Base-by-base conservation (phyloP, 1,284 basidiomycete genomes). In the Fistulinella cinereoalba region DNA sequence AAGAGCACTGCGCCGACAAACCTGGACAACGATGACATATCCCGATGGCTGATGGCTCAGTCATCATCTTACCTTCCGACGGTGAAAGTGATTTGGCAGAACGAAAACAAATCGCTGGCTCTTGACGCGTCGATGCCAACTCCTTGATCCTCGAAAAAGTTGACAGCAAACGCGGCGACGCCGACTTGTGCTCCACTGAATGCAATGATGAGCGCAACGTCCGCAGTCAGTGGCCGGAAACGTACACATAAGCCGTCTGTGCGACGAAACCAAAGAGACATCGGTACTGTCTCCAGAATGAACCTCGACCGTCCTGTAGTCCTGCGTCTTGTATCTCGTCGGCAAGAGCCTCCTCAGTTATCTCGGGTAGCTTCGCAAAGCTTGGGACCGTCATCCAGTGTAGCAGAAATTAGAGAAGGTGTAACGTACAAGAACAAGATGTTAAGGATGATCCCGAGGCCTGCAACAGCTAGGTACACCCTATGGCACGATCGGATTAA, bases 391-490 rank as follows among this genome's bases (percentile, higher is more conserved):
- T n/a, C n/a, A n/a, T n/a, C n/a, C n/a, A n/a, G n/a, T n/a, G n/a
- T n/a, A n/a, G n/a, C n/a, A n/a, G n/a, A n/a, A n/a, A n/a, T n/a
- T n/a, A n/a, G n/a, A n/a, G n/a, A n/a, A n/a, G n/a, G n/a, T n/a
- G 16, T 10, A n/a, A 64, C 79, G 45, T 54, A 82, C 77, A 76
- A 77, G 71, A 91, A 92, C 22, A 85, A 67, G 47, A 83, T 57
- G 55, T 85, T 86, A 39, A 91, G 74, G 21, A 77, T 53, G 31
- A 81, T 46, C 2, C 84, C 84, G 22, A 87, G 74, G 19, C 75
- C 79, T 7, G 85, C 76, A 28, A 91, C 87, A 12, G 84, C 87
- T 31, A 91, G 80, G 66, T 92, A 91, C 32, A 89, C 86, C 81
- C 79, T 81, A 41, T 7, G 34, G 21, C n/a, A n/a, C n/a, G n/a